Evolutionary conservation across 1,284 basidiomycete species (phyloP).

Genomic region (Puccinia coronata): DNA sequence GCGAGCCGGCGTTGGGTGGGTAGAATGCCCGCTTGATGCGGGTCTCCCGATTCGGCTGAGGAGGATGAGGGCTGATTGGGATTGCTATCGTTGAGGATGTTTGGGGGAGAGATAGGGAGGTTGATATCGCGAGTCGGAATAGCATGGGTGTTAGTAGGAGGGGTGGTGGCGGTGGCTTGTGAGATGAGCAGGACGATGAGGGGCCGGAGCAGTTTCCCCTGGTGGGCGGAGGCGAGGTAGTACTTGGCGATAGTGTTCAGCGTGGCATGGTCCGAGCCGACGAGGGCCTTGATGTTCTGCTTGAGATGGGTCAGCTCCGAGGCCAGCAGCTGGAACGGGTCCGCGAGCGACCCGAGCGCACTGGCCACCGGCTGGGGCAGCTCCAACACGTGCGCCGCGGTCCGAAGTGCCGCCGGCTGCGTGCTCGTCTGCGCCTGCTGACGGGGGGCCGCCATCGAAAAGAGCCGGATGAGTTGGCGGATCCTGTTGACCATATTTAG

Average conservation of each 20-base stretch:
- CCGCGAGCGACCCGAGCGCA: slow-evolving; percentile 54
- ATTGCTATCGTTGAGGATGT: slow-evolving; percentile 37
- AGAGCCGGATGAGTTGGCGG: not conserved
- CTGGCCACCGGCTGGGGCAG: not conserved
- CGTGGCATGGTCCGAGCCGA: slow-evolving; percentile 84
- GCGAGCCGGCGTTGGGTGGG: slow-evolving; percentile 90
- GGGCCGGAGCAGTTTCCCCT: slow-evolving; percentile 82
- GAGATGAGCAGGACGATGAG: slow-evolving; percentile 86
- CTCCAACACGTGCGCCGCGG: not conserved
- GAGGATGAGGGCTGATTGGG: not conserved
- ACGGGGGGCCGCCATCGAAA: no score
- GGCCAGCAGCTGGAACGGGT: slow-evolving; percentile 71
- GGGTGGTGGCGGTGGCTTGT: slow-evolving; percentile 77
- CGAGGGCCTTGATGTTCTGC: slow-evolving; percentile 72
- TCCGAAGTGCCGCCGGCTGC: not conserved
- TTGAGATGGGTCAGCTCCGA: slow-evolving; percentile 75
- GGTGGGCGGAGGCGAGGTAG: slow-evolving; percentile 76
- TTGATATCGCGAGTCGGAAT: not conserved
- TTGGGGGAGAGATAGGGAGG: slow-evolving; percentile 7
- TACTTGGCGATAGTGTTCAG: slow-evolving; percentile 86
- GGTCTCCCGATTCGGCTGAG: not conserved
- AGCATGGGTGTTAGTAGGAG: not conserved
- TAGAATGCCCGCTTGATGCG: slow-evolving; percentile 61
- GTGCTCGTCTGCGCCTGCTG: no score
- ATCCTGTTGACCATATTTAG: not conserved